Evolutionary conservation across 257 asterid genomes (phyloP).

Genomic region (Nicotiana sylvestris): DNA sequence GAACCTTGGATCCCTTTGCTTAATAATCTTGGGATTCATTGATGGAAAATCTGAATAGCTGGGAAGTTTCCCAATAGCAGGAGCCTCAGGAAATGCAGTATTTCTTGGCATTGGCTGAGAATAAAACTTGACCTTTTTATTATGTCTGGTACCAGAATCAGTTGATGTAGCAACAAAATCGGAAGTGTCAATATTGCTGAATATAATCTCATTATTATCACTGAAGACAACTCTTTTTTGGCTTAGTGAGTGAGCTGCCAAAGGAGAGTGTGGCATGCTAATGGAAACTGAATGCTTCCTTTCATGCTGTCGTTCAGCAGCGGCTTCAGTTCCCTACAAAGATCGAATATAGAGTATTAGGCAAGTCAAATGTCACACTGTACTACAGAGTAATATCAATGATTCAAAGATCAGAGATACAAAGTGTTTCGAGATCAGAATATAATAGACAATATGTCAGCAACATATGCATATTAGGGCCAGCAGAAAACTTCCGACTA

Average conservation of each 20-base stretch:
- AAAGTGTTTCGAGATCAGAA: background rate
- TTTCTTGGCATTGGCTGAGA: conserved; percentile 62
- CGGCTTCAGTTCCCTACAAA: conserved; percentile 37
- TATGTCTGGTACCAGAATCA: background rate
- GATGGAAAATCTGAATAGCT: conserved; percentile 9
- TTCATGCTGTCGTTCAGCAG: conserved; percentile 13
- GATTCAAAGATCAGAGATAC: background rate
- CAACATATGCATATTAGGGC: background rate
- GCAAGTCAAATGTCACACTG: background rate
- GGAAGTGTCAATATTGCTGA: conserved; percentile 1
- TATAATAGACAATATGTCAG: background rate
- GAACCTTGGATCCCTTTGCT: conserved; percentile 44
- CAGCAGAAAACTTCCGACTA: background rate
- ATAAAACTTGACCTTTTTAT: conserved; percentile 23
- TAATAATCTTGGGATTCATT: conserved; percentile 33
- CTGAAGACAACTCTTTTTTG: conserved; percentile 33
- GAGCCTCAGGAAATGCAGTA: conserved; percentile 21
- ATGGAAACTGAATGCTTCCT: conserved; percentile 44
- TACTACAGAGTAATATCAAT: background rate
- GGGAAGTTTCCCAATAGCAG: conserved; percentile 14
- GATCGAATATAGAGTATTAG: background rate
- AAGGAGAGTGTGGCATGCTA: conserved; percentile 72
- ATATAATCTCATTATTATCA: conserved; percentile 17
- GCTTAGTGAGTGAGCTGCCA: background rate
- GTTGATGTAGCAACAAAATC: conserved; percentile 9